Evolutionary conservation across 2,329 filamentous ascomycete species (phyloP), one percentile per base, ranked within the genome.

Genomic region (Setomelanomma holmii): DNA sequence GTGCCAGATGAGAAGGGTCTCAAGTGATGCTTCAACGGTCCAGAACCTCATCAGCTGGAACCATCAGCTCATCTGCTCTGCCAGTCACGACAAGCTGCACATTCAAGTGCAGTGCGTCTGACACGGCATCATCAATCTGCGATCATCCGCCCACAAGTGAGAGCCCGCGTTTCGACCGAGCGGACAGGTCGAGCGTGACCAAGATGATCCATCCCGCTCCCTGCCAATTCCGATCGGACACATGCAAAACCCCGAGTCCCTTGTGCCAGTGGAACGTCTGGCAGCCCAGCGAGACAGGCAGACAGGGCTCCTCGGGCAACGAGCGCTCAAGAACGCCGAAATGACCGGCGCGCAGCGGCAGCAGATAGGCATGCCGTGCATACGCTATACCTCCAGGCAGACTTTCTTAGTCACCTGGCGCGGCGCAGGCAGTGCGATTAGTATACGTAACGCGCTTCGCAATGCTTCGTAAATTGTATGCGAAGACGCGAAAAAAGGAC

Each of bases 151-250:
- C 52, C 46, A 30, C 24, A 30, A 46, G 20, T 38, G 44, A 55
- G 52, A 55, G 52, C 41, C 63, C 61, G 63, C 47, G 58, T 64
- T 56, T 61, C 46, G 60, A 52, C 63, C 60, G 60, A 63, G 53
- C 58, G 57, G 57, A 56, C 39, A 27, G n/a, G n/a, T n/a, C 30
- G 23, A 51, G 36, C 30, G 44, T 50, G 51, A 47, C 45, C 40
- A 39, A 33, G 45, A 51, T 53, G 45, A 48, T 46, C 50, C 27
- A 43, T 36, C 39, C 20, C 27, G 23, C 40, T 36, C 45, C n/a
- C 45, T 42, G 10, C 41, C 36, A 47, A 43, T 33, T 49, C 48
- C 49, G 40, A 48, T 50, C 56, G 56, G 58, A 46, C 16, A 21
- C 27, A 40, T 34, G 1, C 24, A 45, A n/a, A 47, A 45, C 33